Evolutionary conservation across 2,329 filamentous ascomycete genomes (phyloP), one percentile per base, ranked within the genome.

Genomic region (Thelonectria blattea): DNA sequence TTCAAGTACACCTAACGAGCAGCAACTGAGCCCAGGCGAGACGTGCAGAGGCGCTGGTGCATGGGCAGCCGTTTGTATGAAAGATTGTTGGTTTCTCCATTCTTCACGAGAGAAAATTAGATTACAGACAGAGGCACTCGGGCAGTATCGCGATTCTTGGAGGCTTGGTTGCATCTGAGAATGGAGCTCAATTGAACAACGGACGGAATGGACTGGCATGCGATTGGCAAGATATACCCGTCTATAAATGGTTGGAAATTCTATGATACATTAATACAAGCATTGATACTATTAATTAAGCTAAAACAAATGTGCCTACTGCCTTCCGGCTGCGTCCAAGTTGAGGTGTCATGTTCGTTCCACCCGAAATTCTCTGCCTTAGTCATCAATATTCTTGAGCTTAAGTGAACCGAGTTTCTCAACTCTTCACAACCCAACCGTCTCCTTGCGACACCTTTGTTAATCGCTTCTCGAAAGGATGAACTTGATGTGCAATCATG

Each of bases 381-480:
- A 60, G 57, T 60, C 57, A 60, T 52, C 52, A 52, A 30, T 15
- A 10, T 18, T 12, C 27, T 46, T 20, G 30, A 6, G 12, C 22
- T 10, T 4, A 20, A 17, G 32, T n/a, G 41, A 37, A 37, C 15
- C 15, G 8, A 37, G 34, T 60, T 54, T 55, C 57, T 55, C 39
- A 32, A 42, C 39, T 46, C 54, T 32, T 39, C 15, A 42, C 34
- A 37, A 2, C 15, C 2, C 34, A 14, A 37, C 34, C 11, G 12
- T 37, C 8, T 3, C 34, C 15, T 30, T 30, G 27, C 27, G 27
- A 30, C 27, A 30, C 27, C 27, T 30, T 30, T 30, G 27, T 30
- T 10, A 30, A 30, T 9, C 27, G 27, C 27, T 10, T 30, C 27
- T 30, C 27, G 8, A 14, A 37, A 37, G 15, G 12, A 37, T 37